Conservation (phyloP, 768 basidiomycete genomes). For the Sporobolomyces pararoseus region DNA sequence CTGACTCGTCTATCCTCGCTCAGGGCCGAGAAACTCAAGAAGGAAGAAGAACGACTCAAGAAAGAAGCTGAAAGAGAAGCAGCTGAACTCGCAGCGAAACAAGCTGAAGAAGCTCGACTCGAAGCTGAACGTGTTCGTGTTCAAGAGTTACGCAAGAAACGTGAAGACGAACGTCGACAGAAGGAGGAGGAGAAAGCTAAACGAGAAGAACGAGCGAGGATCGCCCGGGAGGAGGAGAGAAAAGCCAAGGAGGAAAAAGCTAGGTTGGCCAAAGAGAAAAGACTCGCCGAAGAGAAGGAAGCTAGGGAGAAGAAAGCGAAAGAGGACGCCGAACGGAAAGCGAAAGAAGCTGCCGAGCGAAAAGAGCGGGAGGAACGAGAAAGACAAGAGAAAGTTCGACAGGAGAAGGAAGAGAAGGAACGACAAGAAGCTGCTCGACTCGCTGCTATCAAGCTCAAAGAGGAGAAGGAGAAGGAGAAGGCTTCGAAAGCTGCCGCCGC, state of each 20-base stretch:
- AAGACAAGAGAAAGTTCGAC: conserved; percentile 33
- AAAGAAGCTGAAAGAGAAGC: conserved; percentile 80
- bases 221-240: conserved; percentile 69
- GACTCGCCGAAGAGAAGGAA: conserved; percentile 53
- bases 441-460: conserved; percentile 38
- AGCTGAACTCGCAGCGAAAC: conserved; percentile 73
- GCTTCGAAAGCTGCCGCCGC: conserved; percentile 42
- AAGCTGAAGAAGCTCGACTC: conserved; percentile 70
- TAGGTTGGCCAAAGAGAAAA: conserved; percentile 52
- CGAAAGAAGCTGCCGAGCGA: conserved; percentile 54
- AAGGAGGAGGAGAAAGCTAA: conserved; percentile 56
- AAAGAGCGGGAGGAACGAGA: conserved; percentile 57
- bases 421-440: conserved; percentile 39
- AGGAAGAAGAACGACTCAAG: conserved; percentile 82
- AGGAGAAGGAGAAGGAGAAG: conserved; percentile 37
- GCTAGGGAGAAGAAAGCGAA: conserved; percentile 47
- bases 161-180: conserved; percentile 60
- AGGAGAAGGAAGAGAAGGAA: conserved; percentile 44
- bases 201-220: conserved; percentile 76
- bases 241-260: conserved; percentile 51
- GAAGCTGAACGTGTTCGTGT: conserved; percentile 73
- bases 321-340: conserved; percentile 53
- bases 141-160: conserved; percentile 78
- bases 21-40: conserved; percentile 85
- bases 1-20: conserved; percentile 14